Percentiles rank a stretch among this genome's conserved stretches.
phyloP scores from a whole-genome alignment of 331 rosid genomes.

The Acacia pycnantha region DNA sequence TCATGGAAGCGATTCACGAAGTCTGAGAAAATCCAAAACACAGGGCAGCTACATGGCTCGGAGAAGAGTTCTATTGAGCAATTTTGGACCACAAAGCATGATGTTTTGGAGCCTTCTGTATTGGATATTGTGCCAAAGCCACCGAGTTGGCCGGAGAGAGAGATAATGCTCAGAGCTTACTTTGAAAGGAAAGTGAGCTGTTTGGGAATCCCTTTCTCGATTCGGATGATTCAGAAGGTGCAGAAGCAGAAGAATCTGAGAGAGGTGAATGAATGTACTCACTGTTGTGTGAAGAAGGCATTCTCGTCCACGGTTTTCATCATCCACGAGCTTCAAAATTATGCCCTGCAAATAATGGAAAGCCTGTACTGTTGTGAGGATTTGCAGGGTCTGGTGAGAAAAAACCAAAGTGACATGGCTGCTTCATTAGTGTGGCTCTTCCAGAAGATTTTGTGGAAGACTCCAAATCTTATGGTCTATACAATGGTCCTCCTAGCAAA shows the following conservation, averaged over 20 bases:
- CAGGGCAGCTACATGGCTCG: neutral
- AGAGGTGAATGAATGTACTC: slow-evolving; percentile 34
- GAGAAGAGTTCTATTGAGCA: slow-evolving; percentile 6
- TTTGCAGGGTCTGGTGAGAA: slow-evolving; percentile 46
- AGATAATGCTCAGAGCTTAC: slow-evolving; percentile 37
- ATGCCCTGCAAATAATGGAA: slow-evolving; percentile 57
- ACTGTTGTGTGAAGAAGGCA: slow-evolving; percentile 56
- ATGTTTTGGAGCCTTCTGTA: slow-evolving; percentile 50
- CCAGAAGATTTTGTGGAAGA: slow-evolving; percentile 61
- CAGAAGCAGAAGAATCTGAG: slow-evolving; percentile 40
- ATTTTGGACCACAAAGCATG: slow-evolving; percentile 28
- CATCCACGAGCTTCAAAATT: slow-evolving; percentile 65
- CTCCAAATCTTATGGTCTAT: slow-evolving; percentile 66
- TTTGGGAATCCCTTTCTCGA: slow-evolving; percentile 68
- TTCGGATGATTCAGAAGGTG: slow-evolving; percentile 65
- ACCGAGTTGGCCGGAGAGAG: slow-evolving; percentile 63
- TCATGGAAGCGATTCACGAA: neutral
- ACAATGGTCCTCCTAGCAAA: slow-evolving; percentile 71
- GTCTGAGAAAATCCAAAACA: slow-evolving; percentile 11
- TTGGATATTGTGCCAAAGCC: slow-evolving; percentile 62
- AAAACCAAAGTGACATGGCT: slow-evolving; percentile 54
- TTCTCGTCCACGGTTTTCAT: slow-evolving; percentile 73
- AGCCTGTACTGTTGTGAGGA: slow-evolving; percentile 52
- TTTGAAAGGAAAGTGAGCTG: slow-evolving; percentile 59
- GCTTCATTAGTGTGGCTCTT: slow-evolving; percentile 77